Percentiles rank a stretch among this genome's conserved stretches.
phyloP scores from a whole-genome alignment of 2,329 filamentous ascomycete genomes.

The Aspergillus texensis region DNA sequence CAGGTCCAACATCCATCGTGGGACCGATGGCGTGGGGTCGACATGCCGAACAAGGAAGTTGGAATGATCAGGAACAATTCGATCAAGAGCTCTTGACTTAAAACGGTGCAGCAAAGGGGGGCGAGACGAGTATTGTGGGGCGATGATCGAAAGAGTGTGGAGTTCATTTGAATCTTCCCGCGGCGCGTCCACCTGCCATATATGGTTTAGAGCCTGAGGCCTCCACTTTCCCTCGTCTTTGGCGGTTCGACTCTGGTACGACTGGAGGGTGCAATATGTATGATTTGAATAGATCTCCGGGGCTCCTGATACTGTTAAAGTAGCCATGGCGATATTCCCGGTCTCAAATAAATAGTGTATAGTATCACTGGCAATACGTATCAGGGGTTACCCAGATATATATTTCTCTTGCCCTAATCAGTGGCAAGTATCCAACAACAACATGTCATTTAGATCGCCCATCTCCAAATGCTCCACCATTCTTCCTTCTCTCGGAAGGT shows the following conservation, averaged over 20 bases:
- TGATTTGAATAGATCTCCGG: background rate
- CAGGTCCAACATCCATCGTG: slow-evolving; percentile 36
- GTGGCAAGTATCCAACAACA: too few species aligned
- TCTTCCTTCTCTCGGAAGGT: slow-evolving; percentile 21
- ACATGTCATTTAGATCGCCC: slow-evolving; percentile 24
- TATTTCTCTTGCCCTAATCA: too few species aligned
- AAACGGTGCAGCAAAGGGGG: background rate
- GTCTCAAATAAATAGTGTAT: background rate
- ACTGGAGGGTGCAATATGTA: background rate
- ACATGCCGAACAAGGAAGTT: slow-evolving; percentile 27
- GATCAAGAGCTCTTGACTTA: slow-evolving; percentile 10
- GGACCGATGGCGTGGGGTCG: slow-evolving; percentile 29
- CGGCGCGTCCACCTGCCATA: slow-evolving; percentile 21
- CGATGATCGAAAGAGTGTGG: background rate
- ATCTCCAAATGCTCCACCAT: slow-evolving; percentile 17
- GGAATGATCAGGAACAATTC: background rate
- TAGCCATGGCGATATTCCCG: background rate
- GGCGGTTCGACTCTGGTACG: too few species aligned
- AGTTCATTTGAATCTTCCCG: background rate
- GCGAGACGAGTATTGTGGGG: slow-evolving; percentile 3
- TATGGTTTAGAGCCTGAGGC: slow-evolving; percentile 7
- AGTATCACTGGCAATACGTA: too few species aligned
- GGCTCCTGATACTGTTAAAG: background rate
- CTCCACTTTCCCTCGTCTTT: too few species aligned
- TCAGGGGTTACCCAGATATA: too few species aligned